Percentiles rank a stretch among this genome's conserved stretches.
Evolutionary conservation across 2,329 filamentous ascomycete genomes (phyloP).

Genomic region (Alternaria novae-zelandiae): DNA sequence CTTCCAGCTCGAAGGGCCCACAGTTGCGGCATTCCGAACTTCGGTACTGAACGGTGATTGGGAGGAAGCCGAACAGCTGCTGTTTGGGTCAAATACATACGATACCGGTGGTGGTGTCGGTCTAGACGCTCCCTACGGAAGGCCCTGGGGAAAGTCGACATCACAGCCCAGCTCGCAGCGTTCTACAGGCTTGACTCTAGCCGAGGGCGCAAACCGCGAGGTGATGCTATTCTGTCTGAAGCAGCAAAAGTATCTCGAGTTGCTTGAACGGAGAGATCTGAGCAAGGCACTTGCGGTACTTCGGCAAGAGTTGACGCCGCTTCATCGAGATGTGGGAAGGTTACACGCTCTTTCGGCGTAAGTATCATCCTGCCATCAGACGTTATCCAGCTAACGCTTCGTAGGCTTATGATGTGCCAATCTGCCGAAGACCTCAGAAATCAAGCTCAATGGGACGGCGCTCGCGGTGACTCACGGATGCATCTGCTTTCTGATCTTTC

Average conservation of each 20-base stretch:
- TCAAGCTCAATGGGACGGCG: constrained; percentile 86
- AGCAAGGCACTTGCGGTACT: constrained; percentile 80
- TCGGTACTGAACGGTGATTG: constrained; percentile 83
- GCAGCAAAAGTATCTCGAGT: constrained; percentile 93
- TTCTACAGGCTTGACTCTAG: constrained; percentile 69
- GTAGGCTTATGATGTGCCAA: constrained; percentile 85
- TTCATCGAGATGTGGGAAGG: constrained; percentile 78
- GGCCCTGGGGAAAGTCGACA: constrained; percentile 41
- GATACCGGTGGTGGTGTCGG: constrained; percentile 54
- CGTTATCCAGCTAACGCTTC: constrained; percentile 23
- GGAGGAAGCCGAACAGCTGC: constrained; percentile 80
- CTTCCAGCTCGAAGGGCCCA: constrained; percentile 82
- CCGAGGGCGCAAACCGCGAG: constrained; percentile 75
- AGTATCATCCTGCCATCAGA: constrained; percentile 13
- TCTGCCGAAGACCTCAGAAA: constrained; percentile 76
- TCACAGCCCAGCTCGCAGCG: constrained; percentile 44
- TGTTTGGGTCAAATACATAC: constrained; percentile 64
- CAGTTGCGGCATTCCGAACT: constrained; percentile 82
- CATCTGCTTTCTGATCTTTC: constrained; percentile 81
- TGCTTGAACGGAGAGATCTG: constrained; percentile 79
- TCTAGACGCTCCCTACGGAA: constrained; percentile 41
- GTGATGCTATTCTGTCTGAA: constrained; percentile 87
- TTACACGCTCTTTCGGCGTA: constrained; percentile 82
- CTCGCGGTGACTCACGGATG: constrained; percentile 74
- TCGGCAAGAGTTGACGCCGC: constrained; percentile 82